phyloP scores from a whole-genome alignment of 2,329 filamentous ascomycete species.

The Nothophaeocryptopus gaeumannii region DNA sequence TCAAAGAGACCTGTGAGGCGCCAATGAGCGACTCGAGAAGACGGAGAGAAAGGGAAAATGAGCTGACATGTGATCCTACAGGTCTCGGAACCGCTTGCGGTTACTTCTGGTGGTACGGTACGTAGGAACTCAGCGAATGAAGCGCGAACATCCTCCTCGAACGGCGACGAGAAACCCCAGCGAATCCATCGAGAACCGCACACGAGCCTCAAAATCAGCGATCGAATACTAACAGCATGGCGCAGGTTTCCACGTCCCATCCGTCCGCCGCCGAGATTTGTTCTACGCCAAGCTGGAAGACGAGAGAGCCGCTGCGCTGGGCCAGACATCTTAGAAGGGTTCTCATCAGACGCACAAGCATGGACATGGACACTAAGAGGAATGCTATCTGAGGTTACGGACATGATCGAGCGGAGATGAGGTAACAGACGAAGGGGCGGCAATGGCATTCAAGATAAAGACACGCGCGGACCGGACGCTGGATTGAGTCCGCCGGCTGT shows the following conservation, averaged over 20 bases:
- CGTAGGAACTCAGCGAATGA: slow-evolving; percentile 31
- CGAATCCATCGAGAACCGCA: neutral
- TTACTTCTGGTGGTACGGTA: slow-evolving; percentile 67
- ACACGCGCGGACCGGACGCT: slow-evolving; percentile 1
- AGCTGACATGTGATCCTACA: slow-evolving; percentile 30
- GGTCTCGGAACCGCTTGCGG: slow-evolving; percentile 62
- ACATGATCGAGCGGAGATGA: too few relatives aligned
- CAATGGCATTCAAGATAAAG: slow-evolving; percentile 2
- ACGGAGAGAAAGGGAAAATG: neutral
- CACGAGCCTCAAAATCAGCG: neutral
- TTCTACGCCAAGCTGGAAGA: slow-evolving; percentile 64
- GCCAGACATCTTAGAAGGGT: too few relatives aligned
- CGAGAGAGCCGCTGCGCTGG: slow-evolving; percentile 50
- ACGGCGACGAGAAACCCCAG: neutral
- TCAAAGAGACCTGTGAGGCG: neutral
- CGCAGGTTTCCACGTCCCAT: slow-evolving; percentile 62
- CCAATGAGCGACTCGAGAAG: neutral
- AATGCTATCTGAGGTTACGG: neutral
- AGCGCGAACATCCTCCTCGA: neutral
- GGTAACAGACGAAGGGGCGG: neutral
- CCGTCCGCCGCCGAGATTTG: slow-evolving; percentile 60
- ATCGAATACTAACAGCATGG: neutral
- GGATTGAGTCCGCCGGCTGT: slow-evolving; percentile 12
- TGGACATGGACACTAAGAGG: neutral
- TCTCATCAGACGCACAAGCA: too few relatives aligned